Percentiles rank a stretch among this genome's conserved stretches.
These are phyloP conservation scores for Glonium stellatum DNA, from an alignment of 495 filamentous ascomycete genomes.

Conservation along the genomic window DNA sequence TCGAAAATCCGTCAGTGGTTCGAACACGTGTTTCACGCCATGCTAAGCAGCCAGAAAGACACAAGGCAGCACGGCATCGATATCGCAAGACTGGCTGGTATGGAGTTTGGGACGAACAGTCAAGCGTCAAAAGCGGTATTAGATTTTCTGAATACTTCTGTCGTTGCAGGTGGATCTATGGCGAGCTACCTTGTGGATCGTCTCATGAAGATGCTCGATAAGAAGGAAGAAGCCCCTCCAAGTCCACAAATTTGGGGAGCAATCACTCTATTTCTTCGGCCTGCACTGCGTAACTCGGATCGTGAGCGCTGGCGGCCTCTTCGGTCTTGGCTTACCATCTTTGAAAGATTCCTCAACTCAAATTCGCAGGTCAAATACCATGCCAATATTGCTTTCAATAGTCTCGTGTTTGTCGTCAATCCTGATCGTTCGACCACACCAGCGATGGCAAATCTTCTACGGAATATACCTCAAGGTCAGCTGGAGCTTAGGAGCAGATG, in stretches of 20 bases:
- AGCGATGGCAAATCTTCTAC: conserved; percentile 58
- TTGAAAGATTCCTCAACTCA: conserved; percentile 80
- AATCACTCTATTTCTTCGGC: conserved; percentile 66
- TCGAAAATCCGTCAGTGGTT: conserved; percentile 61
- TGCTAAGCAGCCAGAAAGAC: conserved; percentile 72
- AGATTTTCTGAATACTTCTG: conserved; percentile 53
- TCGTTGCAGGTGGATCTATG: conserved; percentile 36
- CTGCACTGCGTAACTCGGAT: conserved; percentile 42
- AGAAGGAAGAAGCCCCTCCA: conserved; percentile 53
- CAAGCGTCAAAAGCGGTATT: conserved; percentile 56
- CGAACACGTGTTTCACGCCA: conserved; percentile 67
- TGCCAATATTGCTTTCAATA: conserved; percentile 77
- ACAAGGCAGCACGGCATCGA: conserved; percentile 65
- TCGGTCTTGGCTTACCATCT: conserved; percentile 62
- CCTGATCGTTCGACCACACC: conserved; percentile 53
- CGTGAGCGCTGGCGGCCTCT: conserved; percentile 69
- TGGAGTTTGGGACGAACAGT: conserved; percentile 56
- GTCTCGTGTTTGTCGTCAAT: conserved; percentile 64
- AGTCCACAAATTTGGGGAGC: conserved; percentile 90
- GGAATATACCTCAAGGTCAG: conserved; percentile 61
- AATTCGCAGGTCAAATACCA: conserved; percentile 64
- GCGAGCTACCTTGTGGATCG: conserved; percentile 53
- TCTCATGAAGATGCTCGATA: conserved; percentile 62
- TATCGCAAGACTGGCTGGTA: conserved; percentile 60
- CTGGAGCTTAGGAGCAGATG: conserved; percentile 59